These are phyloP conservation scores for Posidonia oceanica DNA, from an alignment of 116 monocot genomes.

Conservation along the genomic window DNA sequence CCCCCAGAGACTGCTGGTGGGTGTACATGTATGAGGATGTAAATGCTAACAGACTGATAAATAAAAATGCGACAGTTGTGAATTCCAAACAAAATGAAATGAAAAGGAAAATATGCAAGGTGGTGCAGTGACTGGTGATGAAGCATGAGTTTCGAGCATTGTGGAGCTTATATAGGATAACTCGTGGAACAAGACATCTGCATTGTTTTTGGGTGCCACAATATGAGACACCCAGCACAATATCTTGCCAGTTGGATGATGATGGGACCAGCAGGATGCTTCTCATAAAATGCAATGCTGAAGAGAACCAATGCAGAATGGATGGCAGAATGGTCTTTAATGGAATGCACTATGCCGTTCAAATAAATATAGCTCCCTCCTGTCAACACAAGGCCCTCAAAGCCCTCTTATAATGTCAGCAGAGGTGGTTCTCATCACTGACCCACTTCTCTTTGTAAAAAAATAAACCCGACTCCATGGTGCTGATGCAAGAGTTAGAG, in stretches of 20 bases:
- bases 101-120: neutral
- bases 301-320: neutral
- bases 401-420: neutral
- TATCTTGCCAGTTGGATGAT: neutral
- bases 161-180: neutral
- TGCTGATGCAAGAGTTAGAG: constrained; percentile 22
- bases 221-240: neutral
- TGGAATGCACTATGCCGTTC: neutral
- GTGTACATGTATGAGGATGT: constrained; percentile 6
- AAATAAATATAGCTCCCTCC: neutral
- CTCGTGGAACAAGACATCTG: neutral
- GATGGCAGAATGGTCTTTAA: neutral
- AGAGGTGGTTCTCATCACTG: constrained; percentile 1
- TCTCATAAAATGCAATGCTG: neutral
- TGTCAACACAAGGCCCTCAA: neutral
- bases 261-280: too few species aligned
- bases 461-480: constrained; percentile 13
- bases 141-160: neutral
- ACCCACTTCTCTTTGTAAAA: neutral
- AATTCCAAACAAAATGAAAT: constrained; percentile 4
- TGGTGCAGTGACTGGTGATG: neutral
- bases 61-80: neutral
- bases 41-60: constrained; percentile 4
- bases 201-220: neutral
- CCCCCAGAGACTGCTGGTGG: neutral